Conservation (phyloP, 2,329 filamentous ascomycete species). For the Scortechinia acanthostroma region DNA sequence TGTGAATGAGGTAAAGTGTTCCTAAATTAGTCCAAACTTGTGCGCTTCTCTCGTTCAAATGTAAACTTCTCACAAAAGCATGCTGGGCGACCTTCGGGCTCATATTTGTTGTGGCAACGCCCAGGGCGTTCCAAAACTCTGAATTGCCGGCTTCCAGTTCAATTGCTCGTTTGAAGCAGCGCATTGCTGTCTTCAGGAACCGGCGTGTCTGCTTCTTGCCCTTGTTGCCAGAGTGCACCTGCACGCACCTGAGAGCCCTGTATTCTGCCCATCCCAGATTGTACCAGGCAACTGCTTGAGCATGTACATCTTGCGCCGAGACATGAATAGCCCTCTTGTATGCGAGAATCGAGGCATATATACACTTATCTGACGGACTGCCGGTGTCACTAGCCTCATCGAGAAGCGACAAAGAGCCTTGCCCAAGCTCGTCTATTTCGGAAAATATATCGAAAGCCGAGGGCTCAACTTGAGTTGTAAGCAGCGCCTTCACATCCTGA, state of each 20-base stretch:
- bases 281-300: slow-evolving; percentile 92
- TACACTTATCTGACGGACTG: slow-evolving; percentile 39
- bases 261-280: slow-evolving; percentile 94
- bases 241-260: slow-evolving; percentile 66
- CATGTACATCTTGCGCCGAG: slow-evolving; percentile 69
- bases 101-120: slow-evolving; percentile 79
- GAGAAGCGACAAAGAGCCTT: neutral
- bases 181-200: slow-evolving; percentile 68
- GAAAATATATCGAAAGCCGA: slow-evolving; percentile 46
- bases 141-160: slow-evolving; percentile 89
- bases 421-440: neutral
- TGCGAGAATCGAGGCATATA: slow-evolving; percentile 72
- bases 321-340: slow-evolving; percentile 79
- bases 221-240: slow-evolving; percentile 41
- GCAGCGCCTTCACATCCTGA: slow-evolving; percentile 44
- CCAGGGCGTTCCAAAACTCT: slow-evolving; percentile 95
- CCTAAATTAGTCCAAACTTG: slow-evolving; percentile 87
- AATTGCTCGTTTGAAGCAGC: slow-evolving; percentile 90
- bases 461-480: slow-evolving; percentile 35
- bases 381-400: slow-evolving; percentile 30
- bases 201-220: slow-evolving; percentile 45
- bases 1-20: slow-evolving; percentile 75
- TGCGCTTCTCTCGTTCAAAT: slow-evolving; percentile 81
- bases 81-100: slow-evolving; percentile 88
- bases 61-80: slow-evolving; percentile 83